phyloP scores from a whole-genome alignment of 805 yeast species.

The Pichia occidentalis region DNA sequence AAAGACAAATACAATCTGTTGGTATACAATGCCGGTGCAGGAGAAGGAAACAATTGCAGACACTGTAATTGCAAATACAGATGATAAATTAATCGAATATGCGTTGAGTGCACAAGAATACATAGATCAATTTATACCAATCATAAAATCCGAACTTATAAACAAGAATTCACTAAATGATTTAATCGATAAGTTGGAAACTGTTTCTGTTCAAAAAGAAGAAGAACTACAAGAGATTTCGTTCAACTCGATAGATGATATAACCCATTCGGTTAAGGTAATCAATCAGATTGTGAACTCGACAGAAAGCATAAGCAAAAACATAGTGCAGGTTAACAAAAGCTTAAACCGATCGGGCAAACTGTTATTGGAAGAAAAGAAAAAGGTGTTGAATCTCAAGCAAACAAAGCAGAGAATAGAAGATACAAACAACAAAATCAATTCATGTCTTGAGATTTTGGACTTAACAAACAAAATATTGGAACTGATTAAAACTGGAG shows the following conservation, averaged over 20 bases:
- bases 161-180: conserved; percentile 47
- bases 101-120: conserved; percentile 59
- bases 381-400: conserved; percentile 50
- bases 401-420: conserved; percentile 61
- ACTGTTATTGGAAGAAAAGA: conserved; percentile 57
- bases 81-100: conserved; percentile 21
- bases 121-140: conserved; percentile 73
- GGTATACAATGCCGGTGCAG: too few species aligned
- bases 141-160: conserved; percentile 56
- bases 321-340: conserved; percentile 49
- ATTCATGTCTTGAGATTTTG: conserved; percentile 69
- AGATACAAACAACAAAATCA: conserved; percentile 64
- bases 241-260: conserved; percentile 50
- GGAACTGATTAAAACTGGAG: conserved; percentile 65
- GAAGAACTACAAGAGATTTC: conserved; percentile 56
- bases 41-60: background rate
- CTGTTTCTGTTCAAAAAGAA: conserved; percentile 53
- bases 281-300: conserved; percentile 55
- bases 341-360: conserved; percentile 59
- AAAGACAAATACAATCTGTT: too few species aligned
- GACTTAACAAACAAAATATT: conserved; percentile 83
- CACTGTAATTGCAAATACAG: background rate
- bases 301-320: conserved; percentile 50
- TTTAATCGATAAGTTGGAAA: conserved; percentile 49
- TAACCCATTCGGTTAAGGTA: conserved; percentile 52